A percentile compares a stretch with the other conserved stretches of the same genome.
Evolutionary conservation across 2,329 filamentous ascomycete species (phyloP).

Genomic region (Parafenestella ontariensis): DNA sequence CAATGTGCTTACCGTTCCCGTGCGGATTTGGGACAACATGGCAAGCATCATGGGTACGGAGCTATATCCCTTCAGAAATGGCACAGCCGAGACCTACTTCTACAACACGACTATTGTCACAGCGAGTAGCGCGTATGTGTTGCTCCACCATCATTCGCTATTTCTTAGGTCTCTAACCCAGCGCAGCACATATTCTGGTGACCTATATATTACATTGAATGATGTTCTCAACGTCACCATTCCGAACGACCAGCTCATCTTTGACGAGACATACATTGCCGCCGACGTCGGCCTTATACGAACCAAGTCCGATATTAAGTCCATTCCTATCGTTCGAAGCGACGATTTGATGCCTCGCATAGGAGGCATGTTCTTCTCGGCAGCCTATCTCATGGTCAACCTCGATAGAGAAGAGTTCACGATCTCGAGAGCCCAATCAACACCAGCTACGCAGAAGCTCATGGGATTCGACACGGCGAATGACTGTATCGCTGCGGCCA

Average conservation of each 20-base stretch:
- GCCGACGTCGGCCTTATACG: not conserved
- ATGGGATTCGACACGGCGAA: slow-evolving; percentile 9
- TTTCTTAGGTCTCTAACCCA: not conserved
- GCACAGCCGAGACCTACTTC: slow-evolving; percentile 2
- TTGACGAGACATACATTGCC: slow-evolving; percentile 9
- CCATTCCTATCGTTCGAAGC: slow-evolving; percentile 10
- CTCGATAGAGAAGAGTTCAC: slow-evolving; percentile 13
- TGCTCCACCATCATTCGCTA: too few species aligned
- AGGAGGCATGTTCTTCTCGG: slow-evolving; percentile 14
- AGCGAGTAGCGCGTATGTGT: slow-evolving; percentile 6
- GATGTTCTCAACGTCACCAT: slow-evolving; percentile 2
- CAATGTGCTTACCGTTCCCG: slow-evolving; percentile 9
- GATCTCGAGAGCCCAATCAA: slow-evolving; percentile 2
- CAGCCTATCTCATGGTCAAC: slow-evolving; percentile 11
- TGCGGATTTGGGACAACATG: slow-evolving; percentile 8
- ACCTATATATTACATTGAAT: slow-evolving; percentile 2
- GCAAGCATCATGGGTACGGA: slow-evolving; percentile 6
- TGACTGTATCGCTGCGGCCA: slow-evolving; percentile 1
- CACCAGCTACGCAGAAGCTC: slow-evolving; percentile 1
- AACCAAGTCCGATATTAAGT: not conserved
- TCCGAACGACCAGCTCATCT: slow-evolving; percentile 12
- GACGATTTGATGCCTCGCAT: slow-evolving; percentile 8
- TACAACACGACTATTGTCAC: slow-evolving; percentile 9
- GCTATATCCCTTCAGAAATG: not conserved
- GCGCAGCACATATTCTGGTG: slow-evolving; percentile 5